Evolutionary conservation across 768 basidiomycete genomes (phyloP), one percentile per base, ranked within the genome.

Genomic region (Phallus indusiatus): DNA sequence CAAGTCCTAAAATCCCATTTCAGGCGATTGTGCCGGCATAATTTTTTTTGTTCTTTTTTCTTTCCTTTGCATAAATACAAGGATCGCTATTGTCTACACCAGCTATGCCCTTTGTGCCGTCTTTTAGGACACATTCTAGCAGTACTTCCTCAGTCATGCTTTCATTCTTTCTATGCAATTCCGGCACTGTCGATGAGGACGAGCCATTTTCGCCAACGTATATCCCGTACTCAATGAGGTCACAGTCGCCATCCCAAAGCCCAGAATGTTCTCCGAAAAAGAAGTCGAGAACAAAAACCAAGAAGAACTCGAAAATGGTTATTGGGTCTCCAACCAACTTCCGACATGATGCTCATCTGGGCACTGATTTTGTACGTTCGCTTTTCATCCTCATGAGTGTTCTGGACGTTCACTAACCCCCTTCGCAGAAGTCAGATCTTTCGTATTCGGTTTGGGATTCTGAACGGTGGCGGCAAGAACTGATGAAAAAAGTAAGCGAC

Each of bases 281-380:
- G n/a, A n/a, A 17, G 20, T 21, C 55, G 21, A 21, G 6, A 17
- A 46, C 33, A 22, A 56, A 17, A 48, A 59, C 17, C 17, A 48
- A 48, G 12, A 59, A 47, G 16, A 60, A 60, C 52, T 37, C 52
- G 55, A 65, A 65, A 37, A 51, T 63, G 59, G n/a, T 48, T 20
- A 65, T 65, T 54, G 61, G 63, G 17, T 21, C 54, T 21, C 64
- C 64, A 22, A 56, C 61, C 6, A 56, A 63, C 56, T 65, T 65
- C 54, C 54, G 56, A 6, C 64, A 65, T 53, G 62, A 64, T 37
- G 20, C 48, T 33, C 64, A 65, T 51, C 55, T 65, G 33, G 63
- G 64, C 12, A 60, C 48, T 47, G 64, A 65, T 24, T 21, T 56
- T 46, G 64, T 65, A 47, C n/a, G 64, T 59, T 14, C 10, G 37